phyloP scores from a whole-genome alignment of 108 stramenopile genomes.

The Skeletonema costatum region DNA sequence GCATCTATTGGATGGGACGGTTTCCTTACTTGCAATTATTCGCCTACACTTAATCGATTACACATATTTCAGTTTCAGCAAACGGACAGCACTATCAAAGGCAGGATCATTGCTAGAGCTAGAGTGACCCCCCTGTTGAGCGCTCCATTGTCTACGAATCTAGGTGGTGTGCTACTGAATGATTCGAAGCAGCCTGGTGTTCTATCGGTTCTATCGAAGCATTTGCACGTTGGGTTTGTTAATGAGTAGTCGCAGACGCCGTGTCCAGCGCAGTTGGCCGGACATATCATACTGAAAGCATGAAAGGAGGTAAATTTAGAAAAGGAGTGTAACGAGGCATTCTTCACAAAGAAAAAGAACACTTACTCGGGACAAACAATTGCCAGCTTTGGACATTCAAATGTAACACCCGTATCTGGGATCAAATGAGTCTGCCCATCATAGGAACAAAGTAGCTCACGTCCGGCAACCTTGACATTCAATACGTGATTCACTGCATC shows the following conservation, averaged over 20 bases:
- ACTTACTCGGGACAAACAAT: conserved; percentile 33
- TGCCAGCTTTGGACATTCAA: conserved; percentile 51
- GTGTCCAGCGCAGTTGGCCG: conserved; percentile 44
- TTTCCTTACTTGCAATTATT: no score
- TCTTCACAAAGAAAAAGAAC: background rate
- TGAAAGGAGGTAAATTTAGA: background rate
- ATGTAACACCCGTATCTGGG: conserved; percentile 15
- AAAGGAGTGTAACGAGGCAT: background rate
- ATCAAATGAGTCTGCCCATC: conserved; percentile 44
- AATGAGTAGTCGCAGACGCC: conserved; percentile 28
- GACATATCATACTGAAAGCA: conserved; percentile 29
- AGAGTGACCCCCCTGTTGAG: background rate
- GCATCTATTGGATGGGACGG: no score
- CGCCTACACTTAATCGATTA: background rate
- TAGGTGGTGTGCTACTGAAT: background rate
- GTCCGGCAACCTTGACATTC: conserved; percentile 34
- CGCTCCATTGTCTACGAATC: background rate
- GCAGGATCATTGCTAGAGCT: background rate
- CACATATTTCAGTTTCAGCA: background rate
- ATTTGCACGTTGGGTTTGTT: conserved; percentile 22
- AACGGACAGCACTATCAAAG: background rate
- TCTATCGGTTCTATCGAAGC: conserved; percentile 25
- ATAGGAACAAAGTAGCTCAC: conserved; percentile 25
- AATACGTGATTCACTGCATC: conserved; percentile 30
- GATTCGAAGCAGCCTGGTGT: conserved; percentile 23